Evolutionary conservation across 345 rosid genomes (phyloP).

Genomic region (Hirschfeldia incana): DNA sequence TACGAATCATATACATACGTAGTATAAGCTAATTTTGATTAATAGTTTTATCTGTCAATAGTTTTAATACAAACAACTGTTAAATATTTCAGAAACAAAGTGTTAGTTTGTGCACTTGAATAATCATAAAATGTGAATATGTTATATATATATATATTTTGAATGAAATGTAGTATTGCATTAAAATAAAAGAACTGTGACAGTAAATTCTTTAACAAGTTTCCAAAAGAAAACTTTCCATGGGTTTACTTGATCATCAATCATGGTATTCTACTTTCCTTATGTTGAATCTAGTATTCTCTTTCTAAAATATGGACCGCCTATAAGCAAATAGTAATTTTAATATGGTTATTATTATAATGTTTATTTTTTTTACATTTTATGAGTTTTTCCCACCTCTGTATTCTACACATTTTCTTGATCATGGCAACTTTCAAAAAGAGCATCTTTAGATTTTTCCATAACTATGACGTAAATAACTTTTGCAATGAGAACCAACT

Average conservation of each 20-base stretch:
- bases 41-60: neutral
- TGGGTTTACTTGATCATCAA: slow-evolving; percentile 31
- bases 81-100: neutral
- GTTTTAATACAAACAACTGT: neutral
- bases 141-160: neutral
- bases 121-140: neutral
- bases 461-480: slow-evolving; percentile 8
- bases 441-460: slow-evolving; percentile 17
- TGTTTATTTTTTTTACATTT: neutral
- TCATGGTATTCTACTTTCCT: slow-evolving; percentile 28
- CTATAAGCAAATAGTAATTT: neutral
- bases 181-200: neutral
- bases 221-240: slow-evolving; percentile 28
- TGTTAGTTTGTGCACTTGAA: neutral
- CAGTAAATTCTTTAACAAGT: neutral
- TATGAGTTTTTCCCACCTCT: neutral
- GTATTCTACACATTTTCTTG: neutral
- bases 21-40: neutral
- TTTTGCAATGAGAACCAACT: slow-evolving; percentile 17
- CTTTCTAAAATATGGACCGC: neutral
- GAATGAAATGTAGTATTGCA: neutral
- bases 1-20: neutral
- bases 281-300: slow-evolving; percentile 14
- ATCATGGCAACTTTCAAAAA: neutral
- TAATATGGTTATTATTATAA: neutral